Evolutionary conservation across 495 filamentous ascomycete genomes (phyloP), one percentile per base, ranked within the genome.

Genomic region (Pyrenula aspistea): DNA sequence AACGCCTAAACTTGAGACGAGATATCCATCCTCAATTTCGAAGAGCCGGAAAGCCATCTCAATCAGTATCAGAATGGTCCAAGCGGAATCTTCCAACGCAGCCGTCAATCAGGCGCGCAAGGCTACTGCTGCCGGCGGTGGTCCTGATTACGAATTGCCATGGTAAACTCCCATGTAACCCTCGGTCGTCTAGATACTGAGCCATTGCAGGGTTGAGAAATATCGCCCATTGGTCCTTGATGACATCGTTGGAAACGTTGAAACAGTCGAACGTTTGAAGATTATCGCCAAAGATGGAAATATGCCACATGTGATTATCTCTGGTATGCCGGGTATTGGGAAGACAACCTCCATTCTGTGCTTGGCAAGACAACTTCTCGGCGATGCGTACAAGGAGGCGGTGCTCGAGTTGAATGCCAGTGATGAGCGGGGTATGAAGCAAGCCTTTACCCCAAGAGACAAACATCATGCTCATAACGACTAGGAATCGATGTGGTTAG

Each of bases 281-380:
- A 97, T 99, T 62, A 99, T 99, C 61, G 91, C 94, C 19, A 93
- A 91, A 70, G 93, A 99, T 76, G 93, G 93, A 62, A 99, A 99
- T 73, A 96, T 99, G 89, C 93, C 93, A 3, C 93, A 99, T 71
- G 77, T 99, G 67, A 99, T 99, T 70, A 99, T 99, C 64, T 96
- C 91, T 10, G 93, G 93, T 58, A 96, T 96, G 93, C 93, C 93
- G 8, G 93, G 93, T 65, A 99, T 97, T 68, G 93, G 93, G 74
- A 99, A 99, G 79, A 99, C 93, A 10, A 97, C 93, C 4, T 96
- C 91, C 25, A 83, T 99, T 24, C 72, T 97, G 53, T 97, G 94
- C 62, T 83, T 99, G 24, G 92, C 93, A 10, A 82, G 93, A 55
- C 91, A 96, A 64, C 71, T 99, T 56, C 77, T 99, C 1, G 94